phyloP scores from a whole-genome alignment of 768 basidiomycete genomes.

The Suillus cothurnatus region DNA sequence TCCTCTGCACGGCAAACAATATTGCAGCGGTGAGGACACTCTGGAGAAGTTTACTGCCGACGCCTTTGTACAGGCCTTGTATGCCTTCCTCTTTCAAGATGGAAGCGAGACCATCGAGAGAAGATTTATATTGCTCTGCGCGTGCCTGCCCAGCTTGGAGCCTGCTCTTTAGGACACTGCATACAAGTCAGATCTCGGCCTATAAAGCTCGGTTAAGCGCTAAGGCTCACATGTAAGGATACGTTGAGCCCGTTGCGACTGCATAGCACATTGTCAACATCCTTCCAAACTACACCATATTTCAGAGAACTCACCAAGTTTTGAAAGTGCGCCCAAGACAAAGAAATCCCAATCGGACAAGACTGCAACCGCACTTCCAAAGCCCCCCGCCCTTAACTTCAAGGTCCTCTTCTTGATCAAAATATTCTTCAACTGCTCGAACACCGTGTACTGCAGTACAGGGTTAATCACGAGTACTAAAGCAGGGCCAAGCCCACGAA shows the following conservation, averaged over 20 bases:
- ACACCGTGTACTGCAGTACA: constrained; percentile 89
- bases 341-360: constrained; percentile 91
- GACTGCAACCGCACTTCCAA: constrained; percentile 44
- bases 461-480: constrained; percentile 93
- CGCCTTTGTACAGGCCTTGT: constrained; percentile 85
- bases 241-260: constrained; percentile 62
- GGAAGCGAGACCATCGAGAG: constrained; percentile 73
- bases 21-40: constrained; percentile 94
- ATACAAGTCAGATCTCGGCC: background rate
- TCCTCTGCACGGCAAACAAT: constrained; percentile 86
- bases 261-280: constrained; percentile 7
- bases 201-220: background rate
- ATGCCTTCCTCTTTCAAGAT: constrained; percentile 81
- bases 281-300: background rate
- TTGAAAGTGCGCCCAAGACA: constrained; percentile 91
- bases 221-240: constrained; percentile 68
- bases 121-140: constrained; percentile 73
- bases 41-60: constrained; percentile 86
- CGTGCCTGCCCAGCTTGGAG: constrained; percentile 73
- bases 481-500: constrained; percentile 94
- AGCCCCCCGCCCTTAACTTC: constrained; percentile 50
- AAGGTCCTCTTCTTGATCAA: constrained; percentile 64
- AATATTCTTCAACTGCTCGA: constrained; percentile 92
- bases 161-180: constrained; percentile 73
- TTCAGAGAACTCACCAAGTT: constrained; percentile 58